Percentiles rank a stretch among this genome's conserved stretches.
phyloP scores from a whole-genome alignment of 2,329 filamentous ascomycete genomes.

The Torrubiellomyces zombiae region DNA sequence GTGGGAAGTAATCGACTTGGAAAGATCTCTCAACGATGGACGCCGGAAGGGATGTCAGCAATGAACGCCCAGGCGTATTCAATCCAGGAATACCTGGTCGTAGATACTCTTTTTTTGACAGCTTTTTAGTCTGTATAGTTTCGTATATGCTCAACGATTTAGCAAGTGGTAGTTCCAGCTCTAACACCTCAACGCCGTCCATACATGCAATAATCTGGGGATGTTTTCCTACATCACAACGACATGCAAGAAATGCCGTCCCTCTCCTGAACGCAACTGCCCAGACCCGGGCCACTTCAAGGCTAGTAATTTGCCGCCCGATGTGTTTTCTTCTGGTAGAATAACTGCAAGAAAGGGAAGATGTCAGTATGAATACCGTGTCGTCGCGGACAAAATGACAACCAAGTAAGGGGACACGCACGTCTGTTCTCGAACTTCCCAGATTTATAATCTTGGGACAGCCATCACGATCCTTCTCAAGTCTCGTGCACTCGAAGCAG shows the following conservation, averaged over 20 bases:
- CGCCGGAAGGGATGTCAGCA: too few relatives aligned
- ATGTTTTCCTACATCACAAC: too few relatives aligned
- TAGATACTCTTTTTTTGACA: too few relatives aligned
- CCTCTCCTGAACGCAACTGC: constrained; percentile 9
- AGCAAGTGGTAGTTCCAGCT: too few relatives aligned
- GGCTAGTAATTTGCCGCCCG: constrained; percentile 38
- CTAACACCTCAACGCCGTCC: too few relatives aligned
- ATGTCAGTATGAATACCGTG: constrained; percentile 1
- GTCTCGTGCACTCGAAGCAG: constrained; percentile 93
- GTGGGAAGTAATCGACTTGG: too few relatives aligned
- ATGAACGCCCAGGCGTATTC: too few relatives aligned
- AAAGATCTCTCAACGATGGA: too few relatives aligned
- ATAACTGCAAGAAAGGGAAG: constrained; percentile 24
- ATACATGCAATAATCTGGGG: too few relatives aligned
- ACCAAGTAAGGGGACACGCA: constrained; percentile 25
- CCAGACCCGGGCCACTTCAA: constrained; percentile 31
- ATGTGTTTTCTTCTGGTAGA: constrained; percentile 53
- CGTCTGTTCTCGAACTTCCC: constrained; percentile 85
- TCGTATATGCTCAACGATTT: too few relatives aligned
- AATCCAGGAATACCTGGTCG: too few relatives aligned
- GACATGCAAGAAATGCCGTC: not conserved
- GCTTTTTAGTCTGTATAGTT: too few relatives aligned
- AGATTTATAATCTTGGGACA: constrained; percentile 99
- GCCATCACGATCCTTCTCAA: constrained; percentile 94
- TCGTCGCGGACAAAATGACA: constrained; percentile 21